Percentiles rank a stretch among this genome's conserved stretches.
Evolutionary conservation across 495 filamentous ascomycete genomes (phyloP).

Genomic region (Neurospora pannonica): DNA sequence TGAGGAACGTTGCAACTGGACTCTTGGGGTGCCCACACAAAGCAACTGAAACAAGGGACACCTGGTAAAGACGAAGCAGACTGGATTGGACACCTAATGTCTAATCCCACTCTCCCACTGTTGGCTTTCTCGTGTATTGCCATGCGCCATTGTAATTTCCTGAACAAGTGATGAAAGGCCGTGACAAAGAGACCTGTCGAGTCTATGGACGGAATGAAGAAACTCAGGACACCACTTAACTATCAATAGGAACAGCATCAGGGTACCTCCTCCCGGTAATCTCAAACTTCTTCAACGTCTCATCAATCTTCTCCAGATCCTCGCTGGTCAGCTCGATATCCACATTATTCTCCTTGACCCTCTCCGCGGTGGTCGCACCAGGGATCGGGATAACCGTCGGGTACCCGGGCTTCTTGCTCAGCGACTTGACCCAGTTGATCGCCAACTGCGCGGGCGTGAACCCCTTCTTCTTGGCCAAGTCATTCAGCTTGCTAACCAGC

Average conservation of each 20-base stretch:
- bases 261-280: constrained; percentile 31
- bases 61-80: neutral
- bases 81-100: neutral
- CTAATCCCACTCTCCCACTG: neutral
- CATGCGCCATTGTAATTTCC: neutral
- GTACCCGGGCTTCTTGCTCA: constrained; percentile 45
- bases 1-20: neutral
- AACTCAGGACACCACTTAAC: neutral
- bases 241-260: neutral
- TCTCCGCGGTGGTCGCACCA: constrained; percentile 44
- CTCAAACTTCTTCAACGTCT: constrained; percentile 25
- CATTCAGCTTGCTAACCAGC: constrained; percentile 55
- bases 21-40: neutral
- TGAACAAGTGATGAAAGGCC: neutral
- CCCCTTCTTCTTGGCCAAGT: constrained; percentile 58
- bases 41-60: neutral
- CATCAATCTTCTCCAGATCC: constrained; percentile 37
- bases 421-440: constrained; percentile 57
- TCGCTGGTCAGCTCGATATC: constrained; percentile 29
- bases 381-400: constrained; percentile 65
- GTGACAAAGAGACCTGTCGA: neutral
- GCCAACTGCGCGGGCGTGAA: constrained; percentile 66
- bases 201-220: neutral
- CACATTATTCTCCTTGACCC: constrained; percentile 39
- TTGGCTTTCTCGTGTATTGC: neutral